Evolutionary conservation across 192 early-diverging fungal genomes (phyloP).

Genomic region (Dissophora globulifera): DNA sequence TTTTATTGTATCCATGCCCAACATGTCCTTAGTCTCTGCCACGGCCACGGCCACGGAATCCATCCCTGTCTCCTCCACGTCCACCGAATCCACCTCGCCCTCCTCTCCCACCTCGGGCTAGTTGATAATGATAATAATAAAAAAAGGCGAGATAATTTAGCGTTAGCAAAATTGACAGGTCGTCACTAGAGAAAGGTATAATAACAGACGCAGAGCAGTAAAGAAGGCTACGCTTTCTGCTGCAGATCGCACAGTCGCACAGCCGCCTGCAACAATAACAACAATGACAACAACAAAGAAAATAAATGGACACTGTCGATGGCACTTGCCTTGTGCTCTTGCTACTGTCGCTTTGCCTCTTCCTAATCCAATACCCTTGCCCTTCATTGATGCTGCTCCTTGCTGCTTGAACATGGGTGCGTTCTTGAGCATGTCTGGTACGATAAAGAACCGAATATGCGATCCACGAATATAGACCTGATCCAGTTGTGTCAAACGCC

Average conservation of each 20-base stretch:
- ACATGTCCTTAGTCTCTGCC: conserved; percentile 46
- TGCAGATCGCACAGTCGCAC: too few species aligned
- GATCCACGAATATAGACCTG: conserved; percentile 97
- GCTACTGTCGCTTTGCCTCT: conserved; percentile 87
- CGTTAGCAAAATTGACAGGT: too few species aligned
- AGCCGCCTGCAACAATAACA: neutral
- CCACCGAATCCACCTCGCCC: conserved; percentile 48
- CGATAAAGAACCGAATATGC: conserved; percentile 91
- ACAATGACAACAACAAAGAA: neutral
- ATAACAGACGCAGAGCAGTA: neutral
- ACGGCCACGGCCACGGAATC: conserved; percentile 41
- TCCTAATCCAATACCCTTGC: conserved; percentile 85
- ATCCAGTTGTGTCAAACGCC: conserved; percentile 89
- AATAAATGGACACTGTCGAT: neutral
- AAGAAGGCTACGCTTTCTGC: too few species aligned
- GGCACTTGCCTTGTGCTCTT: conserved; percentile 72
- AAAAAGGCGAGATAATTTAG: neutral
- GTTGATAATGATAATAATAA: neutral
- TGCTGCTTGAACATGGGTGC: conserved; percentile 98
- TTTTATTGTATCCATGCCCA: too few species aligned
- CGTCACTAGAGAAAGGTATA: too few species aligned
- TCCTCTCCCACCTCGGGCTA: conserved; percentile 47
- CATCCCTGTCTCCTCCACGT: conserved; percentile 34
- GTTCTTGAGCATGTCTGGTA: conserved; percentile 99
- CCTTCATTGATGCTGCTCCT: conserved; percentile 83